Conservation (phyloP, 1,284 basidiomycete species). For the Meripilus lineatus region DNA sequence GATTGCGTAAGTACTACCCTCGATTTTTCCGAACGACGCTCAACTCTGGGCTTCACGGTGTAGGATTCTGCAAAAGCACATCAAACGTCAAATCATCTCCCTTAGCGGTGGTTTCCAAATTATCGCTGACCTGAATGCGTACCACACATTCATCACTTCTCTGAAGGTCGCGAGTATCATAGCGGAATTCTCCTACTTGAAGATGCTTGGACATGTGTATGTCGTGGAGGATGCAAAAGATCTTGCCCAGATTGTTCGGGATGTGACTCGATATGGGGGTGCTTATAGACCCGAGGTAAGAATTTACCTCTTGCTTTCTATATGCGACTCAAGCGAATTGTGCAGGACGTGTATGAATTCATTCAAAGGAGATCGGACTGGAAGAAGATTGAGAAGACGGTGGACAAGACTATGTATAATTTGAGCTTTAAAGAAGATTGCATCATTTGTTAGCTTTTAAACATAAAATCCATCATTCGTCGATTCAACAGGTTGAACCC, state of each 20-base stretch:
- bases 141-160: slow-evolving; percentile 83
- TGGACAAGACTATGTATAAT: slow-evolving; percentile 95
- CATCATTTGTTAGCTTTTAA: slow-evolving; percentile 39
- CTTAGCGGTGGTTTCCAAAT: slow-evolving; percentile 92
- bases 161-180: slow-evolving; percentile 73
- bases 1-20: slow-evolving; percentile 63
- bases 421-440: slow-evolving; percentile 91
- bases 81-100: slow-evolving; percentile 95
- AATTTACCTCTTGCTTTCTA: slow-evolving; percentile 11
- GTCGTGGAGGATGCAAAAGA: slow-evolving; percentile 92
- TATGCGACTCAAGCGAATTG: slow-evolving; percentile 7
- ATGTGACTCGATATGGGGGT: slow-evolving; percentile 91
- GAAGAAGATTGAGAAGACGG: slow-evolving; percentile 95
- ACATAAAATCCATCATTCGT: not conserved
- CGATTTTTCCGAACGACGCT: not conserved
- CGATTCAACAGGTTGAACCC: not conserved
- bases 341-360: slow-evolving; percentile 88
- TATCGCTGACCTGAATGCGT: slow-evolving; percentile 93
- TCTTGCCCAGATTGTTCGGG: slow-evolving; percentile 89
- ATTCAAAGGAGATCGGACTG: slow-evolving; percentile 91
- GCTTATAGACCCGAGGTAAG: slow-evolving; percentile 85
- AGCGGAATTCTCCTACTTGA: slow-evolving; percentile 87
- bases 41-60: not conserved
- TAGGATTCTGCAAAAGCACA: slow-evolving; percentile 93
- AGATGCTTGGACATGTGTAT: slow-evolving; percentile 95